Base-by-base conservation (phyloP, 768 basidiomycete genomes). In the Glaciozyma antarctica region DNA sequence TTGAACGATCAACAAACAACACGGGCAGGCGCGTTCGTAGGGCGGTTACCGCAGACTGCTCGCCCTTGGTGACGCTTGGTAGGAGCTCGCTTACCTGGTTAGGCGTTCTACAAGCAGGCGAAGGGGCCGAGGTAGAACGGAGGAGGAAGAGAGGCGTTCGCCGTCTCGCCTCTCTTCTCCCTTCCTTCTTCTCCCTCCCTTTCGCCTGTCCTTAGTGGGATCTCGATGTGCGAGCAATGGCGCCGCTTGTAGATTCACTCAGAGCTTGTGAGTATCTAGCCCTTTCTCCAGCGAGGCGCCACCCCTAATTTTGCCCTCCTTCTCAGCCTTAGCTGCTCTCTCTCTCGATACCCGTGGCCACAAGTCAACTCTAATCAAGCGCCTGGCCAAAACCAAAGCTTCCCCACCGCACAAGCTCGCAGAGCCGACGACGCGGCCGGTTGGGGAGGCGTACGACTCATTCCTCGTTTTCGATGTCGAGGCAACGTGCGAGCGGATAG, bases 381-480 rank as follows among this genome's bases (percentile, higher is more conserved):
- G 68, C 45, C 75, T 75, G 43, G 32, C 22, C 34, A 60, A 54
- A 21, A 28, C 65, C 19, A 56, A 28, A n/a, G 38, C 66, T 34
- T 63, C 12, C 41, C 62, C 3, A 8, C 24, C 38, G n/a, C 16
- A 0, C 60, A n/a, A 24, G 24, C 41, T 65, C 45, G 54, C 21
- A 28, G 21, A 58, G 12, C 38, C 19, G 22, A 28, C 10, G 49
- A 63, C 49, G 24, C 61, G 70, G 21, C 66, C 69, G 6, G 22
- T 7, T 0, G 58, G 28, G 0, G 60, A 70, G 38, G 1, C 5
- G 0, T 88, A 83, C 73, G 88, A 91, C 55, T 84, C 82, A 7
- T 90, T 90, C 73, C 82, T 95, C 22, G 86, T 95, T 80, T 94
- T 62, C 22, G 93, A 97, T 72, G 86, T 93, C 59, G 90, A 93